Conservation (phyloP, 1,139 yeast genomes). For the Sugiyamaella grinbergsii region DNA sequence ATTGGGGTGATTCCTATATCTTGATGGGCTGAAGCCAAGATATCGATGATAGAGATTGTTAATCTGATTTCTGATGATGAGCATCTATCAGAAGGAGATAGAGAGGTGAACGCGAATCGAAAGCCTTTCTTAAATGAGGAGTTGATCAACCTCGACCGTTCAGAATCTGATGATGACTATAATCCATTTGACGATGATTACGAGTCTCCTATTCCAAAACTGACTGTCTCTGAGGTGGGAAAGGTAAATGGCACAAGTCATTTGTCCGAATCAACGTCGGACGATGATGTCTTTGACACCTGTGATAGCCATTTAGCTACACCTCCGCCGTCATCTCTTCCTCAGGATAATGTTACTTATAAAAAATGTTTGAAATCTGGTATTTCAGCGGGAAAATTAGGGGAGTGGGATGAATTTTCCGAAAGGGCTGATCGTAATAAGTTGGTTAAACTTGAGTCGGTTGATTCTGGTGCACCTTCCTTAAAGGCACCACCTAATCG, state of each 20-base stretch:
- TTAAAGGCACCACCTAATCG: too few species aligned
- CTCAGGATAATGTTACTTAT: not conserved
- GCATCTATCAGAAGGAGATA: too few species aligned
- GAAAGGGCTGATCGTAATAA: too few species aligned
- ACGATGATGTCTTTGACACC: not conserved
- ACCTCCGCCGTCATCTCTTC: not conserved
- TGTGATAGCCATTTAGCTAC: not conserved
- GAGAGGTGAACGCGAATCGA: too few species aligned
- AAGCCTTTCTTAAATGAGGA: too few species aligned
- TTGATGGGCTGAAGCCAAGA: too few species aligned
- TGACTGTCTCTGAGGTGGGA: not conserved
- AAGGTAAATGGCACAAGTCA: not conserved
- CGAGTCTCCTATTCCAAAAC: not conserved
- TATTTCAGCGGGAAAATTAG: not conserved
- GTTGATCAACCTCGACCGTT: too few species aligned
- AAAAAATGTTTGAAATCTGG: not conserved
- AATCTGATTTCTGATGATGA: too few species aligned
- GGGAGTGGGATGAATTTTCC: too few species aligned
- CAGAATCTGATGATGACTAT: constrained; percentile 1
- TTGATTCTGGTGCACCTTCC: too few species aligned
- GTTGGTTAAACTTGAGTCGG: not conserved
- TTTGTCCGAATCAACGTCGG: not conserved
- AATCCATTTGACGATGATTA: constrained; percentile 6
- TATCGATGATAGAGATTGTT: too few species aligned
- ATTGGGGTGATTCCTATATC: too few species aligned